A percentile compares a stretch with the other conserved stretches of the same genome.
Evolutionary conservation across 371 early-diverging fungal species (phyloP).

Genomic region (Coemansia sp.): DNA sequence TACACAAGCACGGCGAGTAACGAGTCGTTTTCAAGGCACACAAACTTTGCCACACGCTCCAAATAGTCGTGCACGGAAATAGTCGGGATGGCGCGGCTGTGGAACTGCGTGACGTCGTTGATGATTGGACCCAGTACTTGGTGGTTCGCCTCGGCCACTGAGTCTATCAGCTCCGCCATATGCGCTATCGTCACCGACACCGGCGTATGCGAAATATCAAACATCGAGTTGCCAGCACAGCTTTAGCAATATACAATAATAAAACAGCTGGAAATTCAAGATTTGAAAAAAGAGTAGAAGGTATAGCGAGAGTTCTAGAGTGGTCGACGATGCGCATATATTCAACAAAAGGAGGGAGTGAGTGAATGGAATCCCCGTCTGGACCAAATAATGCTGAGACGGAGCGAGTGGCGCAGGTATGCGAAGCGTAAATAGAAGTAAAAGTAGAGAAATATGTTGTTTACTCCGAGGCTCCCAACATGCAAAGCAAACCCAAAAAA

Average conservation of each 20-base stretch:
- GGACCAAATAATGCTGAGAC: too few relatives aligned
- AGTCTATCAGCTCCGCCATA: conserved; percentile 34
- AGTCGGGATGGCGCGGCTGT: conserved; percentile 75
- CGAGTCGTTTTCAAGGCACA: conserved; percentile 73
- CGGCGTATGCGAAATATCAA: conserved; percentile 38
- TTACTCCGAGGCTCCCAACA: too few relatives aligned
- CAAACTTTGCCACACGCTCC: conserved; percentile 70
- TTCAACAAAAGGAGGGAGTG: too few relatives aligned
- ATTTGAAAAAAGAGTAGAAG: not conserved
- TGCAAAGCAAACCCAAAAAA: too few relatives aligned
- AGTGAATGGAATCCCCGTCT: too few relatives aligned
- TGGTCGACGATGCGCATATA: too few relatives aligned
- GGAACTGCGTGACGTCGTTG: conserved; percentile 65
- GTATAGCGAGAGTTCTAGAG: too few relatives aligned
- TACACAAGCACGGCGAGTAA: conserved; percentile 77
- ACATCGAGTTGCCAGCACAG: conserved; percentile 11
- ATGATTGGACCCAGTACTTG: conserved; percentile 10
- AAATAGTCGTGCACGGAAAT: conserved; percentile 69
- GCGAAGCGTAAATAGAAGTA: too few relatives aligned
- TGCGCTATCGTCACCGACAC: conserved; percentile 28
- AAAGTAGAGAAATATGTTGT: too few relatives aligned
- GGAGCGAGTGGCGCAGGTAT: too few relatives aligned
- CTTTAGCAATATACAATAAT: not conserved
- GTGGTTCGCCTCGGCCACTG: conserved; percentile 23
- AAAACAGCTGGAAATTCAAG: not conserved